Conservation (phyloP, 148 eudicot genomes). For the Simmondsia chinensis region DNA sequence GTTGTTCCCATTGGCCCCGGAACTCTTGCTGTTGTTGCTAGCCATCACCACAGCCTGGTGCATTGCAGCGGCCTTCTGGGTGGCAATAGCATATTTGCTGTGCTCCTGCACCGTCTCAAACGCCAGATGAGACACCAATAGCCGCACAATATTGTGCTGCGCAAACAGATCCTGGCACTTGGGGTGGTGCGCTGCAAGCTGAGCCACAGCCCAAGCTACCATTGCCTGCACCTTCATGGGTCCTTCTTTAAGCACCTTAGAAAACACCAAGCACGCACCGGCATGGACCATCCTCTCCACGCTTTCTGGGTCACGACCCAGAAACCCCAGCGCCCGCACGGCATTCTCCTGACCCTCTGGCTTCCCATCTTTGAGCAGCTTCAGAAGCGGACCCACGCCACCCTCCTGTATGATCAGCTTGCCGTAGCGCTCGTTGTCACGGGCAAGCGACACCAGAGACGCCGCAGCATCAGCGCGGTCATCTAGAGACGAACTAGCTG, state of each 20-base stretch:
- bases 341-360: constrained; percentile 1
- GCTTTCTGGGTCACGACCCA: background rate
- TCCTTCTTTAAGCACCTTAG: background rate
- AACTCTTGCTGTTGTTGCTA: too few relatives aligned
- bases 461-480: constrained; percentile 50
- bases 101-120: constrained; percentile 68
- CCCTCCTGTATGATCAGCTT: constrained; percentile 74
- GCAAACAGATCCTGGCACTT: constrained; percentile 56
- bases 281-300: constrained; percentile 3
- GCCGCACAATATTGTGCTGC: constrained; percentile 48
- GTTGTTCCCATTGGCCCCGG: background rate
- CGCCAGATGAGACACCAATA: constrained; percentile 58
- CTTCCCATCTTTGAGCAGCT: constrained; percentile 20
- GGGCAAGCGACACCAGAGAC: constrained; percentile 40
- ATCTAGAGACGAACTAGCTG: constrained; percentile 19
- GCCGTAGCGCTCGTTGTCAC: constrained; percentile 66
- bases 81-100: constrained; percentile 44
- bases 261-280: background rate
- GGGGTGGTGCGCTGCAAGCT: constrained; percentile 44
- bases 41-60: constrained; percentile 43
- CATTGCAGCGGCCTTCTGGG: constrained; percentile 13
- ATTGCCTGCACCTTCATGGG: constrained; percentile 1
- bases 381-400: constrained; percentile 53
- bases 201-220: constrained; percentile 26
- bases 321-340: background rate